Evolutionary conservation across 495 filamentous ascomycete genomes (phyloP).

Genomic region (Neurospora pannonica): DNA sequence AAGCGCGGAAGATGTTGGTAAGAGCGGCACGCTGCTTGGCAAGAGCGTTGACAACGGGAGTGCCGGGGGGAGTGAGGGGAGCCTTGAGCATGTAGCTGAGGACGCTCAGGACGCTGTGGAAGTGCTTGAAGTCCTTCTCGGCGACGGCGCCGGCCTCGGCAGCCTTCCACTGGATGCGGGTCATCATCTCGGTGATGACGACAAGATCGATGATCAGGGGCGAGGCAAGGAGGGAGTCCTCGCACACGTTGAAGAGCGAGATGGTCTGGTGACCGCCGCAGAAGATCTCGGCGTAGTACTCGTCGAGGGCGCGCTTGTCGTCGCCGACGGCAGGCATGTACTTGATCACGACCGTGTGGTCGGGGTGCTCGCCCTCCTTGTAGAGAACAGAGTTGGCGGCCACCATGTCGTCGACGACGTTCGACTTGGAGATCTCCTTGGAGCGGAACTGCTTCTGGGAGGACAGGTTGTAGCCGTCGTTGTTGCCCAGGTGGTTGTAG

Average conservation of each 20-base stretch:
- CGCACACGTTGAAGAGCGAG: conserved; percentile 95
- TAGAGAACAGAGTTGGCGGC: conserved; percentile 89
- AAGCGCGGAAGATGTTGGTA: conserved; percentile 98
- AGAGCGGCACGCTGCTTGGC: conserved; percentile 92
- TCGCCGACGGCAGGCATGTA: conserved; percentile 99
- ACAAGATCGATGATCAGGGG: conserved; percentile 97
- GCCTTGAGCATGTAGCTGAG: conserved; percentile 99
- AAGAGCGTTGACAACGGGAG: conserved; percentile 91
- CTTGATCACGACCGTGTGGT: conserved; percentile 90
- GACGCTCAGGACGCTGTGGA: conserved; percentile 95
- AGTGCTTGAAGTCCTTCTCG: conserved; percentile 74
- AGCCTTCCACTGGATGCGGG: conserved; percentile 85
- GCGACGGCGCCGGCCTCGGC: conserved; percentile 37
- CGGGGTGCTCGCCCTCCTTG: conserved; percentile 74
- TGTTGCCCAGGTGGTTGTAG: conserved; percentile 99
- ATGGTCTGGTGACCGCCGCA: conserved; percentile 98
- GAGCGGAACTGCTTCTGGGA: conserved; percentile 97
- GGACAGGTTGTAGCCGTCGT: conserved; percentile 96
- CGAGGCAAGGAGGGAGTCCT: conserved; percentile 95
- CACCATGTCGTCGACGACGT: conserved; percentile 99
- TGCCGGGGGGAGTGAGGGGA: conserved; percentile 88
- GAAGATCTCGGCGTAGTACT: conserved; percentile 99
- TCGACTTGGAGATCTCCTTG: conserved; percentile 99
- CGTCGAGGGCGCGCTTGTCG: conserved; percentile 97
- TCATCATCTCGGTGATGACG: conserved; percentile 92